A percentile compares a stretch with the other conserved stretches of the same genome.
These are phyloP conservation scores for Linnemannia elongata DNA, from an alignment of 192 early-diverging fungal genomes.

Conservation along the genomic window DNA sequence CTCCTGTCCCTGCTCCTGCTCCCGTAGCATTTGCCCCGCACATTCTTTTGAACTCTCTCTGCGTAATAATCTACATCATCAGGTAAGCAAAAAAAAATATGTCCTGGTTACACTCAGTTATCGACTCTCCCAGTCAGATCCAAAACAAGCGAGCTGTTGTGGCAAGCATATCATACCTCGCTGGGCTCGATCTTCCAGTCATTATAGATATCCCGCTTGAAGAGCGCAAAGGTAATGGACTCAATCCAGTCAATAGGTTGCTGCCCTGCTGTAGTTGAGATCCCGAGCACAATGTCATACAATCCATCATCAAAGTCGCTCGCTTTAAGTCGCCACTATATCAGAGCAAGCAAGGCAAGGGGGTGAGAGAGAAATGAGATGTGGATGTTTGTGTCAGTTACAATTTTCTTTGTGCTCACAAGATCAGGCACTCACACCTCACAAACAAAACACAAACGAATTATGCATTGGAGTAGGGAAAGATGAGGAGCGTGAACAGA, in stretches of 20 bases:
- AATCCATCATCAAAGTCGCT: neutral
- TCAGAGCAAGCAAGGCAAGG: neutral
- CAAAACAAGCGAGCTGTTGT: too few species aligned
- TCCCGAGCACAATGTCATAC: constrained; percentile 2
- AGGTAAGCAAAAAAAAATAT: neutral
- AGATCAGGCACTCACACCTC: neutral
- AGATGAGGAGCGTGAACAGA: neutral
- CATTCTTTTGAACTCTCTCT: constrained; percentile 4
- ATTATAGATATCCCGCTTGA: neutral
- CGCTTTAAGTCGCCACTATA: neutral
- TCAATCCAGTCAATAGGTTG: neutral
- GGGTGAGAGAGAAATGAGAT: neutral
- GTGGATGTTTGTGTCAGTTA: neutral
- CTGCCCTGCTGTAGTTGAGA: neutral
- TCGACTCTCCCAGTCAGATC: too few species aligned
- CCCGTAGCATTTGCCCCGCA: neutral
- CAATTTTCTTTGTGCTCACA: neutral
- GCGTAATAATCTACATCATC: neutral
- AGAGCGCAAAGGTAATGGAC: neutral
- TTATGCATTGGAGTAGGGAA: neutral
- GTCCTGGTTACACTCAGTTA: neutral
- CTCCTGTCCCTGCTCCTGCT: neutral
- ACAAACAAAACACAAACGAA: neutral
- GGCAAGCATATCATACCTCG: neutral
- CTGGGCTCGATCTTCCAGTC: constrained; percentile 3